Evolutionary conservation across 441 rosid genomes (phyloP).

Genomic region (Monsonia emarginata): DNA sequence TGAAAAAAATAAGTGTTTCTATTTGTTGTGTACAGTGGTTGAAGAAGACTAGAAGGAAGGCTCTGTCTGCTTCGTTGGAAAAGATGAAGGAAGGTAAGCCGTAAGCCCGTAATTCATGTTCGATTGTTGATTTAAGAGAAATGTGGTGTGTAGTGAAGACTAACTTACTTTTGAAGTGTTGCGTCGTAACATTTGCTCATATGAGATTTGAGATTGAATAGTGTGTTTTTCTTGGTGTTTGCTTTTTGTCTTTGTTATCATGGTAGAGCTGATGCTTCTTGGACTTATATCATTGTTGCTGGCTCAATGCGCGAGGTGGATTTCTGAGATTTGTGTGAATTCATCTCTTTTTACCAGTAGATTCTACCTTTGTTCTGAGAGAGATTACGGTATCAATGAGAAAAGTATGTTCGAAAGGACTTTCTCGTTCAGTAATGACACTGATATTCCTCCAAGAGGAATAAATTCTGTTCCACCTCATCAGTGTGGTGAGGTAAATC

Average conservation of each 20-base stretch:
- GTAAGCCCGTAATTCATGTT: conserved; percentile 20
- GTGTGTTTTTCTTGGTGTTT: conserved; percentile 1
- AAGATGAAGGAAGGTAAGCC: conserved; percentile 80
- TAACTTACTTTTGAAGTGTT: not conserved
- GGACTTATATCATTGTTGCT: conserved; percentile 81
- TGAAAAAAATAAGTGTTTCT: not conserved
- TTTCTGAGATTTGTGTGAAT: conserved; percentile 78
- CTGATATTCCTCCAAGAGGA: conserved; percentile 46
- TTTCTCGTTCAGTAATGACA: conserved; percentile 32
- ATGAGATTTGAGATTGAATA: conserved; percentile 15
- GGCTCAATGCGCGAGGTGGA: conserved; percentile 87
- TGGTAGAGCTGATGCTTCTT: conserved; percentile 90
- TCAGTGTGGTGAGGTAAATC: conserved; percentile 67
- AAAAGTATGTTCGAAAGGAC: conserved; percentile 28
- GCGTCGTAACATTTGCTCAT: not conserved
- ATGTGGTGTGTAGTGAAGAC: not conserved
- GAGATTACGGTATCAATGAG: conserved; percentile 40
- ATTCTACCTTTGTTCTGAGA: conserved; percentile 68
- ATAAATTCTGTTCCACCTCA: conserved; percentile 32
- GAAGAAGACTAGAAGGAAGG: conserved; percentile 76
- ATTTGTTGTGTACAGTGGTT: conserved; percentile 54
- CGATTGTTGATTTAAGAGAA: not conserved
- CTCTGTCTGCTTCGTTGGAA: conserved; percentile 69
- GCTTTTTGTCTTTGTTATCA: conserved; percentile 1
- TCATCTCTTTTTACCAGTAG: conserved; percentile 78